A percentile compares a stretch with the other conserved stretches of the same genome.
These are phyloP conservation scores for Cladophialophora bantiana DNA, from an alignment of 2,329 filamentous ascomycete genomes.

Conservation along the genomic window DNA sequence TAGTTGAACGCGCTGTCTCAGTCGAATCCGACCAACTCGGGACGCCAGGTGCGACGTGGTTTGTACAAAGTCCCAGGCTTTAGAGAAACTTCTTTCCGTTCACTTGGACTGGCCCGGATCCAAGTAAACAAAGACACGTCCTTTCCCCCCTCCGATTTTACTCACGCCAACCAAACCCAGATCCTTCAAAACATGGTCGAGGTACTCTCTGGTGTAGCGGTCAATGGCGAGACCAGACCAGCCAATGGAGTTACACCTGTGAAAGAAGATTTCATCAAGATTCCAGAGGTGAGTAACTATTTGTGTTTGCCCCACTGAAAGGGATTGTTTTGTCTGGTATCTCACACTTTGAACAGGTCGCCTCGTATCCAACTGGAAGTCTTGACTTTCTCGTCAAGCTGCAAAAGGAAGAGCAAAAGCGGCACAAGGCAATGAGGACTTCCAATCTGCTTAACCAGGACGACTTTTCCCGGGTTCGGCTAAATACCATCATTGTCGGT, in stretches of 20 bases:
- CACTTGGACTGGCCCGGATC: neutral
- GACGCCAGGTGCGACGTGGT: neutral
- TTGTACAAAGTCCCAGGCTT: constrained; percentile 14
- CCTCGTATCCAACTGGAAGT: constrained; percentile 35
- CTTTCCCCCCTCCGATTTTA: neutral
- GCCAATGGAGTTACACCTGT: constrained; percentile 47
- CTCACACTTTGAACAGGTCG: constrained; percentile 23
- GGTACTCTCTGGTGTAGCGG: constrained; percentile 10
- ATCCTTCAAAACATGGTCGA: constrained; percentile 5
- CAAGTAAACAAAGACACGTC: neutral
- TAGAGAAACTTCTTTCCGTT: neutral
- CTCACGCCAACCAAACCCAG: neutral
- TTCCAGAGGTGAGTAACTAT: constrained; percentile 29
- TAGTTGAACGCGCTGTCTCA: constrained; percentile 1
- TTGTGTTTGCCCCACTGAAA: neutral
- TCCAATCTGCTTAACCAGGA: constrained; percentile 18
- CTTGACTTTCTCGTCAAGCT: constrained; percentile 33
- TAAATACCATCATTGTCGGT: constrained; percentile 50
- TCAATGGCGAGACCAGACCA: constrained; percentile 46
- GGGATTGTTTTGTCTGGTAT: neutral
- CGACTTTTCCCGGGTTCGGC: constrained; percentile 18
- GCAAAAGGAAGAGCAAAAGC: constrained; percentile 29
- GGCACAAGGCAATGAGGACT: constrained; percentile 24
- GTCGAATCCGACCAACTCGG: constrained; percentile 3
- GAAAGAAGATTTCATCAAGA: constrained; percentile 41